phyloP scores from a whole-genome alignment of 2,329 filamentous ascomycete species.

The Monosporascus sp. region DNA sequence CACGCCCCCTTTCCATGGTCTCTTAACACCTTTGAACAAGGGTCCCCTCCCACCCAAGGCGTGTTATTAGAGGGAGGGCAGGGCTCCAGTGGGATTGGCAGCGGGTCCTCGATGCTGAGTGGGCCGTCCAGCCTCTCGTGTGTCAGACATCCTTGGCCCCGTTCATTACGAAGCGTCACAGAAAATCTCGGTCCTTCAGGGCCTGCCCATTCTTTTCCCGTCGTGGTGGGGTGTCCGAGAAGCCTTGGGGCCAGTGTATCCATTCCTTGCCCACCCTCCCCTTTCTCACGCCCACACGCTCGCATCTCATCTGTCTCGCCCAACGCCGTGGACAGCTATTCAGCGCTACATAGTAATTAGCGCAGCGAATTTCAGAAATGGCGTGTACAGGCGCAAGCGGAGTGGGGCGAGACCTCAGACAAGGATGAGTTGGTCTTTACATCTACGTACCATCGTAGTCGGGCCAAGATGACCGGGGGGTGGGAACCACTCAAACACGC shows the following conservation, averaged over 20 bases:
- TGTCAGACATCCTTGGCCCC: conserved; percentile 47
- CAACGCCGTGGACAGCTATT: no score
- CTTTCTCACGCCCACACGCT: not conserved
- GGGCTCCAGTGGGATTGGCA: conserved; percentile 20
- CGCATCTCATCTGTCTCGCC: not conserved
- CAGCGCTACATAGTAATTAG: not conserved
- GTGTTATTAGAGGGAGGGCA: conserved; percentile 26
- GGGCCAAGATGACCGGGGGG: conserved; percentile 19
- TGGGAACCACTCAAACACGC: conserved; percentile 28
- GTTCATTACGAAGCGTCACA: conserved; percentile 46
- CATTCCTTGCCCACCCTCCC: conserved; percentile 23
- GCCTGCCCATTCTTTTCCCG: conserved; percentile 15
- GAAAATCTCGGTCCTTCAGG: conserved; percentile 27
- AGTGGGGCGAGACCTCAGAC: conserved; percentile 25
- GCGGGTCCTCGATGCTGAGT: conserved; percentile 21
- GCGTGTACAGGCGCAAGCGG: conserved; percentile 25
- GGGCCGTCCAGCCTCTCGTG: conserved; percentile 41
- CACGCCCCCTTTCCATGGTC: conserved; percentile 20
- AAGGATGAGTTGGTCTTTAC: conserved; percentile 25
- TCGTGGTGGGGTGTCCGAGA: conserved; percentile 25
- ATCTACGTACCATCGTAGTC: conserved; percentile 16
- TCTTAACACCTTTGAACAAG: not conserved
- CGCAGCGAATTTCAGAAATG: conserved; percentile 4
- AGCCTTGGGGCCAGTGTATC: conserved; percentile 24
- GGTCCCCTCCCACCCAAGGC: conserved; percentile 7